These are phyloP conservation scores for Ceriops decandra DNA, from an alignment of 345 rosid genomes.

Conservation along the genomic window DNA sequence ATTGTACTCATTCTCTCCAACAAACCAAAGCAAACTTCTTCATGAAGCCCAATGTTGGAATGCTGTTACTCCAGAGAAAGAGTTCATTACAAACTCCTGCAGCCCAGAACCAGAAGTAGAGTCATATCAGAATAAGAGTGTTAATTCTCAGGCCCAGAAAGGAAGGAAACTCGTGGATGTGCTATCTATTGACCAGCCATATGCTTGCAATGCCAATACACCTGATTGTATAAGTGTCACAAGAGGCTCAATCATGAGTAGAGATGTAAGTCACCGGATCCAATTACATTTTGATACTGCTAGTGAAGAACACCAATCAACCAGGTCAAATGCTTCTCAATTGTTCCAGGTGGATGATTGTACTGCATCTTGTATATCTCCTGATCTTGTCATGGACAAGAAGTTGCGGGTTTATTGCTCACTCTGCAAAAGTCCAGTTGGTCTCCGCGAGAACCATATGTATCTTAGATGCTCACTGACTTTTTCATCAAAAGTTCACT, in stretches of 20 bases:
- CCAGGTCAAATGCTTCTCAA: conserved; percentile 20
- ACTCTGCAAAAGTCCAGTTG: conserved; percentile 59
- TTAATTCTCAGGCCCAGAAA: conserved; percentile 61
- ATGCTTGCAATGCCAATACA: conserved; percentile 23
- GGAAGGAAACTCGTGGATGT: conserved; percentile 39
- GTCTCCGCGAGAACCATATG: conserved; percentile 56
- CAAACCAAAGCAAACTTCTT: conserved; percentile 30
- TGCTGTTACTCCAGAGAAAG: conserved; percentile 45
- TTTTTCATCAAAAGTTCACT: conserved; percentile 56
- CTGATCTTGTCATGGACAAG: conserved; percentile 39
- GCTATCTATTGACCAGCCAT: conserved; percentile 33
- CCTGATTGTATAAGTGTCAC: conserved; percentile 24
- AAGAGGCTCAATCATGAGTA: conserved; percentile 18
- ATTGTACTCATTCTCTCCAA: conserved; percentile 33
- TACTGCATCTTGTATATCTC: conserved; percentile 17
- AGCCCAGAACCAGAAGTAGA: conserved; percentile 44
- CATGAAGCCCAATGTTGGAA: conserved; percentile 28
- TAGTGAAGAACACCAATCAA: conserved; percentile 26
- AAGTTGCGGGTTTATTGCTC: conserved; percentile 54
- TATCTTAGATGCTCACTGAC: conserved; percentile 46
- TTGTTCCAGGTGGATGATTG: neutral
- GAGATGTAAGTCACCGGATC: conserved; percentile 39
- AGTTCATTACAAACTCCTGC: conserved; percentile 26
- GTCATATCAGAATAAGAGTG: conserved; percentile 53
- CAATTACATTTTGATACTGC: conserved; percentile 46